These are phyloP conservation scores for Ceratocystis diversiconidia DNA, from an alignment of 2,329 filamentous ascomycete genomes.

Conservation along the genomic window DNA sequence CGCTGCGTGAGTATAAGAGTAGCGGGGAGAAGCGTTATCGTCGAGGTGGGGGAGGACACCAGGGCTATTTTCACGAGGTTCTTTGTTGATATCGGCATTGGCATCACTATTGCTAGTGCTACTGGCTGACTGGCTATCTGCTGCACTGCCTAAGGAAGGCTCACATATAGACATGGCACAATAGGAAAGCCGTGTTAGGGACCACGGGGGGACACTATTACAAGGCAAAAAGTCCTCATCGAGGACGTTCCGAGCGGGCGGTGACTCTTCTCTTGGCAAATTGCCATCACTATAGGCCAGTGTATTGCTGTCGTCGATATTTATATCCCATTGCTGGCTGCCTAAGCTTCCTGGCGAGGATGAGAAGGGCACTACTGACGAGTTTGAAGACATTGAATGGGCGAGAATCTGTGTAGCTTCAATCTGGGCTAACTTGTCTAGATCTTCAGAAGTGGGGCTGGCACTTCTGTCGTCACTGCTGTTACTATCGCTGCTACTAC, in stretches of 20 bases:
- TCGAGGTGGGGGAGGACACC: not conserved
- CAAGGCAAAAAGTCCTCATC: not conserved
- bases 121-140: not conserved
- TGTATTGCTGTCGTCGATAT: not conserved
- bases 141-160: not conserved
- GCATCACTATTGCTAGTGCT: not conserved
- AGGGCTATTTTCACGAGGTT: too few species aligned
- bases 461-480: not conserved
- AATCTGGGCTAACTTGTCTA: not conserved
- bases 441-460: not conserved
- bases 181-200: not conserved
- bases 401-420: not conserved
- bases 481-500: not conserved
- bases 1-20: not conserved
- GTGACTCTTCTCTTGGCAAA: not conserved
- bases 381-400: not conserved
- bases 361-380: not conserved
- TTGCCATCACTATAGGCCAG: not conserved
- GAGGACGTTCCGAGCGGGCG: not conserved
- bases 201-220: not conserved
- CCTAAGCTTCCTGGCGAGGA: not conserved
- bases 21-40: not conserved
- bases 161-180: not conserved
- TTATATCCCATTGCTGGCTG: not conserved
- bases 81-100: too few species aligned